phyloP scores from a whole-genome alignment of 108 stramenopile species.

The Stephanodiscus minutulus region DNA sequence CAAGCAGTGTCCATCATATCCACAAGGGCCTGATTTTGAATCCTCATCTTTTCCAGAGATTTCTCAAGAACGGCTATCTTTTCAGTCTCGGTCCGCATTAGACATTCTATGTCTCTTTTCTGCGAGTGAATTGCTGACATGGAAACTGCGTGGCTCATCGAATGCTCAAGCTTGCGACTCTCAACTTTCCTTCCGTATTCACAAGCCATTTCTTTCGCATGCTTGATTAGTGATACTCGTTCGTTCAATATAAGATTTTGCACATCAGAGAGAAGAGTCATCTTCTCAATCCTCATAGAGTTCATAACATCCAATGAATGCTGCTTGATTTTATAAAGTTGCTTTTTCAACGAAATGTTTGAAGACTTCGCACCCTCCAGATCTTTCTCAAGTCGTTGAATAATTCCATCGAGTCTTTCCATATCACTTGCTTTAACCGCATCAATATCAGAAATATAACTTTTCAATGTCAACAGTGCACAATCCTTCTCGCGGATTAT shows the following conservation, averaged over 20 bases:
- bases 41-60: conserved; percentile 5
- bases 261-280: conserved; percentile 21
- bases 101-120: conserved; percentile 19
- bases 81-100: conserved; percentile 18
- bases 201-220: conserved; percentile 14
- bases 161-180: conserved; percentile 24
- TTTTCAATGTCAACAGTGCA: conserved; percentile 7
- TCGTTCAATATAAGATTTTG: conserved; percentile 19
- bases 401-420: conserved; percentile 13
- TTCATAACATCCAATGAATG: conserved; percentile 12
- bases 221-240: conserved; percentile 16
- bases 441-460: background rate
- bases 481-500: conserved; percentile 25
- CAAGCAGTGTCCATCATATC: conserved; percentile 15
- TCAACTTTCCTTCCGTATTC: conserved; percentile 23
- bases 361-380: conserved; percentile 2
- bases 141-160: conserved; percentile 34
- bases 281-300: conserved; percentile 27
- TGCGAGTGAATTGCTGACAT: conserved; percentile 17
- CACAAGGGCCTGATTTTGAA: conserved; percentile 2
- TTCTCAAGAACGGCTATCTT: conserved; percentile 23
- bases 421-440: conserved; percentile 10
- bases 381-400: conserved; percentile 16
- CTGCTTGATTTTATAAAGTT: conserved; percentile 11
- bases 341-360: conserved; percentile 12